Conservation (phyloP, 768 basidiomycete genomes). For the Gloeopeniophorella convolvens region DNA sequence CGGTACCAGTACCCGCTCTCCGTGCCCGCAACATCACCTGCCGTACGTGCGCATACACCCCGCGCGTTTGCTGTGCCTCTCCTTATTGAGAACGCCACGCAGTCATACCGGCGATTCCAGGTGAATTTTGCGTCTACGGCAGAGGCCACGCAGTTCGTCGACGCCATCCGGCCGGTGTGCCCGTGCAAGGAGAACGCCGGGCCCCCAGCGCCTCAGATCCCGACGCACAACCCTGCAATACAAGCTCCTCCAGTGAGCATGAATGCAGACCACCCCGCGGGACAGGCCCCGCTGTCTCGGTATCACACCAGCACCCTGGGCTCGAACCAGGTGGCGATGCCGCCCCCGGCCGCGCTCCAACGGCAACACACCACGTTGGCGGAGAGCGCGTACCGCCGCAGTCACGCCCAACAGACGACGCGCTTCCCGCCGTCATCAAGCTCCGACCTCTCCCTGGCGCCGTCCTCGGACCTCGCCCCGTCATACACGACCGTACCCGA, state of each 20-base stretch:
- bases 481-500: background rate
- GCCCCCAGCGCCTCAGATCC: constrained; percentile 21
- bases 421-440: constrained; percentile 2
- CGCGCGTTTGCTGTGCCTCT: too few relatives aligned
- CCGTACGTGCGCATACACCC: too few relatives aligned
- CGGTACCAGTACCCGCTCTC: constrained; percentile 57
- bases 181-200: constrained; percentile 61
- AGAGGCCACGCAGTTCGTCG: constrained; percentile 51
- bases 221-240: constrained; percentile 21
- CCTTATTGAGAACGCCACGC: constrained; percentile 13
- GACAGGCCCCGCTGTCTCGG: background rate
- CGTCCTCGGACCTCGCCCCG: background rate
- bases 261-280: background rate
- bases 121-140: constrained; percentile 51
- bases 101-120: constrained; percentile 74
- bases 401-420: background rate
- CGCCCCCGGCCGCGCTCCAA: too few relatives aligned
- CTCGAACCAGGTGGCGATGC: too few relatives aligned
- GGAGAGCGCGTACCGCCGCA: background rate
- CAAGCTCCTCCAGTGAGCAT: constrained; percentile 7
- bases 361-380: too few relatives aligned
- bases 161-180: constrained; percentile 58
- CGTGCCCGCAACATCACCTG: constrained; percentile 18
- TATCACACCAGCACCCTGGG: background rate
- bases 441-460: constrained; percentile 7